phyloP scores from a whole-genome alignment of 1,139 yeast species.

The Yarrowia galli region DNA sequence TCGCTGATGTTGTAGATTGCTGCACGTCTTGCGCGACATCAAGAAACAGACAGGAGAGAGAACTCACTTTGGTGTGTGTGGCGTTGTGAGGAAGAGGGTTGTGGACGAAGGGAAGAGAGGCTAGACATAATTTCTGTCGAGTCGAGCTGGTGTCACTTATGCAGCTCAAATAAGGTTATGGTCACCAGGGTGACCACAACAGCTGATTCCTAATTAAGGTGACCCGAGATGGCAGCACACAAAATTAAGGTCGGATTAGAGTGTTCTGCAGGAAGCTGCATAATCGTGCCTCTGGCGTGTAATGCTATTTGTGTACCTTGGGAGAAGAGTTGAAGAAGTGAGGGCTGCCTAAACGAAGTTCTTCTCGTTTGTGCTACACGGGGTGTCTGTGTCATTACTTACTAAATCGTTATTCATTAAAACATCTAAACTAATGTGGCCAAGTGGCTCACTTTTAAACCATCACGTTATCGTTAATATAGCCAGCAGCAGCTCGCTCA shows the following conservation, averaged over 20 bases:
- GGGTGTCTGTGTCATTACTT: background rate
- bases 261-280: constrained; percentile 6
- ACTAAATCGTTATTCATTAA: constrained; percentile 1
- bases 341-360: too few relatives aligned
- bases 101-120: background rate
- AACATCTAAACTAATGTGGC: background rate
- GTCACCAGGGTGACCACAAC: background rate
- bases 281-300: background rate
- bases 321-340: too few relatives aligned
- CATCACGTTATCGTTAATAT: constrained; percentile 21
- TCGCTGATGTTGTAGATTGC: too few relatives aligned
- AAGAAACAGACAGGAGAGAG: too few relatives aligned
- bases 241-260: background rate
- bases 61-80: background rate
- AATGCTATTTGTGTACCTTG: too few relatives aligned
- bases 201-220: background rate
- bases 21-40: too few relatives aligned
- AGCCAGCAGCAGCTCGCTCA: constrained; percentile 13
- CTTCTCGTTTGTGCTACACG: too few relatives aligned
- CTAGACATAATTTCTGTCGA: background rate
- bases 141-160: background rate
- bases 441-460: background rate
- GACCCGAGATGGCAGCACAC: background rate
- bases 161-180: background rate
- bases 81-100: too few relatives aligned